These are phyloP conservation scores for Coniferiporia weirii DNA, from an alignment of 1,284 basidiomycete species.

Conservation along the genomic window DNA sequence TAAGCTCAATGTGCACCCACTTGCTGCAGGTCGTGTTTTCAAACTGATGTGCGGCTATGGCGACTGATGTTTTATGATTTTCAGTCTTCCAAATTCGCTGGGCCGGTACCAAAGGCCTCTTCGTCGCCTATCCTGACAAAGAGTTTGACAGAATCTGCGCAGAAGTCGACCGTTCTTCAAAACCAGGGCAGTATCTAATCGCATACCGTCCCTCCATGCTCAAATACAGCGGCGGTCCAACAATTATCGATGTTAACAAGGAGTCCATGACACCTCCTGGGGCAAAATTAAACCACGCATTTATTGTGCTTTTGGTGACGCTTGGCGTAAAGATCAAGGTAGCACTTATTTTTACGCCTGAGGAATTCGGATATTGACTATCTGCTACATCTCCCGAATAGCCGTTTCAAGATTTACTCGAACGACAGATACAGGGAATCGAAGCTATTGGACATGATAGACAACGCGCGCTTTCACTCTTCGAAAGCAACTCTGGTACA, in stretches of 20 bases:
- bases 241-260: slow-evolving; percentile 22
- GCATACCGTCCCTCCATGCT: slow-evolving; percentile 24
- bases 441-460: slow-evolving; percentile 21
- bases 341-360: not conserved
- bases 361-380: not conserved
- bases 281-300: slow-evolving; percentile 23
- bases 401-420: slow-evolving; percentile 22
- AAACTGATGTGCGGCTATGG: not conserved
- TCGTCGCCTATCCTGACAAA: slow-evolving; percentile 22
- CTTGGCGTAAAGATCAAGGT: slow-evolving; percentile 19
- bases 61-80: not conserved
- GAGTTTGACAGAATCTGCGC: slow-evolving; percentile 20
- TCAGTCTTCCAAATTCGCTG: slow-evolving; percentile 24
- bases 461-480: slow-evolving; percentile 19
- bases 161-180: not conserved
- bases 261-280: slow-evolving; percentile 19
- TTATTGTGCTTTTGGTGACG: slow-evolving; percentile 24
- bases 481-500: slow-evolving; percentile 25
- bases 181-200: slow-evolving; percentile 16
- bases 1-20: slow-evolving; percentile 15
- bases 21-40: slow-evolving; percentile 19
- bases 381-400: not conserved
- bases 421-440: slow-evolving; percentile 21
- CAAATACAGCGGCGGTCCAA: slow-evolving; percentile 24
- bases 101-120: slow-evolving; percentile 26